Percentiles rank a stretch among this genome's conserved stretches.
These are phyloP conservation scores for Fragaria nilgerrensis DNA, from an alignment of 306 rosid genomes.

Conservation along the genomic window DNA sequence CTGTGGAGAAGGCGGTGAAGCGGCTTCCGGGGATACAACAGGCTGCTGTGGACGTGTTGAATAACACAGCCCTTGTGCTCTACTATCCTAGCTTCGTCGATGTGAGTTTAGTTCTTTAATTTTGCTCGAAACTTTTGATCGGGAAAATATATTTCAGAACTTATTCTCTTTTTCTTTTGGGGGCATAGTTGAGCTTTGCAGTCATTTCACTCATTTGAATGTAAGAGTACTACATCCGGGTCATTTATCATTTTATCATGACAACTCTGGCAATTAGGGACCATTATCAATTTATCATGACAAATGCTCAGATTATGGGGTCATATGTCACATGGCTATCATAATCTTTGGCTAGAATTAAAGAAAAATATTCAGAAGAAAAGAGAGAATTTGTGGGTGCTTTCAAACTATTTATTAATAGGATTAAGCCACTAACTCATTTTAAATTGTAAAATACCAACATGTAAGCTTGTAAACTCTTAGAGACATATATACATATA, in stretches of 20 bases:
- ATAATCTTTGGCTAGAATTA: not conserved
- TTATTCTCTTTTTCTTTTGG: not conserved
- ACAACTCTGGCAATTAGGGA: not conserved
- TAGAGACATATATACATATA: too few relatives aligned
- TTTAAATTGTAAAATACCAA: not conserved
- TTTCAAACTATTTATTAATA: not conserved
- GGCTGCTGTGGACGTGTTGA: slow-evolving; percentile 67
- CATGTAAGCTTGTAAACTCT: too few relatives aligned
- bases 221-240: not conserved
- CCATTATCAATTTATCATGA: not conserved
- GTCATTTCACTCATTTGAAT: too few relatives aligned
- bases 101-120: slow-evolving; percentile 39
- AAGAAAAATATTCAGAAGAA: not conserved
- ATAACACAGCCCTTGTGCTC: slow-evolving; percentile 60
- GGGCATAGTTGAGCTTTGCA: not conserved
- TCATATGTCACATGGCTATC: not conserved
- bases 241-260: not conserved
- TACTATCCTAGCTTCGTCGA: slow-evolving; percentile 51
- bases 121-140: not conserved
- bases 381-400: not conserved
- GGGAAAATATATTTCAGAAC: not conserved
- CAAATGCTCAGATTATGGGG: not conserved
- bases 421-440: not conserved
- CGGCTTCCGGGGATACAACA: slow-evolving; percentile 70
- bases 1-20: slow-evolving; percentile 70